Percentiles rank a stretch among this genome's conserved stretches.
phyloP scores from a whole-genome alignment of 208 protist genomes.

The Acanthamoeba lenticulata region DNA sequence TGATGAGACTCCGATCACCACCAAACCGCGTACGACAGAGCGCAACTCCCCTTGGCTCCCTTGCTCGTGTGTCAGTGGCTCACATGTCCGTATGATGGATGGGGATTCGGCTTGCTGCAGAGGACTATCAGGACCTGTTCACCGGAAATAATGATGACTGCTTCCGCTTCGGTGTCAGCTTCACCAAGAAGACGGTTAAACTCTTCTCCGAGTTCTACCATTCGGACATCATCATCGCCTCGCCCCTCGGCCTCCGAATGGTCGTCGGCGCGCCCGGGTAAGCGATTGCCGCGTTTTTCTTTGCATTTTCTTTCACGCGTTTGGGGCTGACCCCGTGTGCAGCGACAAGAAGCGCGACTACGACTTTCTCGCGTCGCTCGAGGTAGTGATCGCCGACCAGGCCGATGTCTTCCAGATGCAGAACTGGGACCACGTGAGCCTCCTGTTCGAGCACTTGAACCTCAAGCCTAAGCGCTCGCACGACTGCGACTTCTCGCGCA shows the following conservation, averaged over 20 bases:
- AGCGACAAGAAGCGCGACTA: slow-evolving; percentile 83
- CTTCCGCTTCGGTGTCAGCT: slow-evolving; percentile 93
- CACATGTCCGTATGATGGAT: neutral
- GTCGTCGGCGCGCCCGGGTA: slow-evolving; percentile 73
- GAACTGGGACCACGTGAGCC: slow-evolving; percentile 96
- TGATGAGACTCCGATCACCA: slow-evolving; percentile 22
- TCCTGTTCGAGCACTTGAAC: slow-evolving; percentile 92
- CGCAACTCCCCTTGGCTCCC: neutral
- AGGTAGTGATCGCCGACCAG: slow-evolving; percentile 94
- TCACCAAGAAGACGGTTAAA: slow-evolving; percentile 85
- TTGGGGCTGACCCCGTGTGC: neutral
- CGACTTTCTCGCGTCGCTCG: slow-evolving; percentile 94
- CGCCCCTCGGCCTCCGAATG: slow-evolving; percentile 92
- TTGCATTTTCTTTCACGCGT: neutral
- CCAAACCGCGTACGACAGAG: neutral
- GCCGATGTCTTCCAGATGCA: slow-evolving; percentile 96
- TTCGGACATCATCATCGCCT: slow-evolving; percentile 96
- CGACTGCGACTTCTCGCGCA: slow-evolving; percentile 84
- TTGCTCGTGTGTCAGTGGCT: neutral
- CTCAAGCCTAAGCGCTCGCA: slow-evolving; percentile 73
- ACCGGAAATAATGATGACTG: slow-evolving; percentile 96
- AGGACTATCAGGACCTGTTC: slow-evolving; percentile 93
- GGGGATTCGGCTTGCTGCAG: slow-evolving; percentile 63
- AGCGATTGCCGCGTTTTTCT: neutral
- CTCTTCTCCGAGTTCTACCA: slow-evolving; percentile 93